phyloP scores from a whole-genome alignment of 2,329 filamentous ascomycete genomes.

The Cordyceps pruinosa region DNA sequence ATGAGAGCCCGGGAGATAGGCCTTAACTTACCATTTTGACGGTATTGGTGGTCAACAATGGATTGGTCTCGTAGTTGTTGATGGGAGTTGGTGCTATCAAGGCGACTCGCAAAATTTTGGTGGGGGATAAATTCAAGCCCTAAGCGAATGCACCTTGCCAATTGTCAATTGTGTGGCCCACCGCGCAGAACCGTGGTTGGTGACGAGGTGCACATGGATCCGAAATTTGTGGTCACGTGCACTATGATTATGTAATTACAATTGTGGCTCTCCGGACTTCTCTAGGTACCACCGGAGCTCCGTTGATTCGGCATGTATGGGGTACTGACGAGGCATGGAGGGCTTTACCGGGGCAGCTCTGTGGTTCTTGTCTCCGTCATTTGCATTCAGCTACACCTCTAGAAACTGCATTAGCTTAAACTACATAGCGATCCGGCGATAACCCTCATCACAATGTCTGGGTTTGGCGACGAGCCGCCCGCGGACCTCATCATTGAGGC shows the following conservation, averaged over 20 bases:
- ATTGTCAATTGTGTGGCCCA: conserved; percentile 14
- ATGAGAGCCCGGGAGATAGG: conserved; percentile 23
- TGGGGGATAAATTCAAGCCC: conserved; percentile 37
- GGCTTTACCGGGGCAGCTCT: neutral
- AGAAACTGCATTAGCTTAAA: neutral
- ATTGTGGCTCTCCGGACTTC: neutral
- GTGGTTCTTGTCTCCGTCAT: neutral
- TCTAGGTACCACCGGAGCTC: neutral
- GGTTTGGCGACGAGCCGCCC: conserved; percentile 8
- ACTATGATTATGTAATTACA: neutral
- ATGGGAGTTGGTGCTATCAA: conserved; percentile 19
- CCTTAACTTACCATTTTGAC: conserved; percentile 64
- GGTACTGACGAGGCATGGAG: conserved; percentile 9
- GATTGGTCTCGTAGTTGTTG: conserved; percentile 29
- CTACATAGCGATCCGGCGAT: neutral
- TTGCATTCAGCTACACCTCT: neutral
- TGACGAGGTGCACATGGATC: conserved; percentile 9
- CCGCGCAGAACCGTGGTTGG: conserved; percentile 12
- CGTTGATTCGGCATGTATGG: conserved; percentile 1
- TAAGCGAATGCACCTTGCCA: conserved; percentile 24
- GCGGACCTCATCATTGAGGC: conserved; percentile 26
- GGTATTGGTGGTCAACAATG: conserved; percentile 40
- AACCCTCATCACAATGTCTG: neutral
- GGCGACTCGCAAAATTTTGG: conserved; percentile 25
- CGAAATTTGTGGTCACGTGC: neutral